Evolutionary conservation across 306 rosid genomes (phyloP).

Genomic region (Gynostemma pentaphyllum): DNA sequence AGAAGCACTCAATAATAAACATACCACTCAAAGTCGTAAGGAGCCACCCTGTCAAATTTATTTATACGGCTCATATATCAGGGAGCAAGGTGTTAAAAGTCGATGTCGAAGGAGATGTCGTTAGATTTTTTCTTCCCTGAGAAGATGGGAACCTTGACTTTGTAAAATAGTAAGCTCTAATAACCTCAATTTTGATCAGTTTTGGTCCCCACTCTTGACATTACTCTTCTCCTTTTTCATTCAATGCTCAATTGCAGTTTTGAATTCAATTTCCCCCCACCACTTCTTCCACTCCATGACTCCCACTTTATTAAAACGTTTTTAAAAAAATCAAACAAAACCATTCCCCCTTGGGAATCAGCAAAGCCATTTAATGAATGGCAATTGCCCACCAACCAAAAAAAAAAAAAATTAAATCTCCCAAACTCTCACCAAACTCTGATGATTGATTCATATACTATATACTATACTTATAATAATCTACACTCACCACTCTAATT

Average conservation of each 20-base stretch:
- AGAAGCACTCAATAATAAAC: constrained; percentile 16
- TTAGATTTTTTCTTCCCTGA: too few relatives aligned
- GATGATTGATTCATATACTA: constrained; percentile 22
- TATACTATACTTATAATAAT: constrained; percentile 21
- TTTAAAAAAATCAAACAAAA: constrained; percentile 24
- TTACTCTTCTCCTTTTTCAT: constrained; percentile 3
- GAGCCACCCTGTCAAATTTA: constrained; percentile 1
- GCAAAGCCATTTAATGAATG: constrained; percentile 68
- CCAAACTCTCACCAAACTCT: constrained; percentile 51
- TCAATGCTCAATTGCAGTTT: constrained; percentile 39
- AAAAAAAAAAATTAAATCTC: constrained; percentile 19
- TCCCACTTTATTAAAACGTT: constrained; percentile 19
- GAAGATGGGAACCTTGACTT: neutral
- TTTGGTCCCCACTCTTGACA: neutral
- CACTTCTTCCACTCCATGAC: constrained; percentile 42
- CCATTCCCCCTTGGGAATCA: constrained; percentile 65
- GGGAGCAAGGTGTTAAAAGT: neutral
- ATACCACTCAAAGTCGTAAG: constrained; percentile 3
- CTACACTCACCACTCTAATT: constrained; percentile 40
- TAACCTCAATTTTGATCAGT: too few relatives aligned
- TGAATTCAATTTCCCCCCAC: constrained; percentile 29
- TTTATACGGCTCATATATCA: neutral
- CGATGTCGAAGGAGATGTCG: too few relatives aligned
- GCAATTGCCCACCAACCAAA: constrained; percentile 36
- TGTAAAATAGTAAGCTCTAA: too few relatives aligned